Base-by-base conservation (phyloP, 225 moss, liverwort and hornwort species). In the Sphagnum contortum region DNA sequence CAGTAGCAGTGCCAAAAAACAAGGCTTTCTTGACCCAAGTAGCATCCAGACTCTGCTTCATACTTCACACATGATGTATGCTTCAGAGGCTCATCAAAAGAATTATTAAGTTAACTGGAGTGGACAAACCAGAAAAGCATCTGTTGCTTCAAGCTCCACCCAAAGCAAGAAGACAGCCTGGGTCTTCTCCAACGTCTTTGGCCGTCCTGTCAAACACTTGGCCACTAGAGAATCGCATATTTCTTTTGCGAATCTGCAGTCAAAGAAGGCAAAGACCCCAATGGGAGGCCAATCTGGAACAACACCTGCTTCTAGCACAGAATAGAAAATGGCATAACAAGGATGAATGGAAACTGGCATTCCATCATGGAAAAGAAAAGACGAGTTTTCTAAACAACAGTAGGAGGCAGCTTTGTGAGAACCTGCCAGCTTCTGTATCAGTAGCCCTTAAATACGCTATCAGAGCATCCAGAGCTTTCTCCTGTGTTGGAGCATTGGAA, bases 121-220 rank as follows among this genome's bases (percentile, higher is more conserved):
- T 64, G 55, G 6, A 61, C 76, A 48, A 57, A 86, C 85, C 75
- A 96, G 78, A 72, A 96, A 96, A 48, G 84, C 84, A 45, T 96
- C 95, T 14, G 88, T 75, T 47, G 92, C 88, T 73, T 96, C 95
- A 72, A 96, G 92, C 84, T 96, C 95, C 70, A 96, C 83, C 95
- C 95, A 96, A 29, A 96, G 90, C 59, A 96, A 89, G 59, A 96
- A 82, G 55, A 85, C 88, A 58, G 89, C 81, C 79, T 92, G 95
- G 55, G 95, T 88, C 77, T 92, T 96, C 84, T 96, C 95, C 11
- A 96, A 73, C 12, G 95, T 96, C 78, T 96, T 96, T 4, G 88
- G 75, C 66, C 95, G 80, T 70, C 95, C 95, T 50, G 95, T 96
- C 68, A 96, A 77, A 64, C 95, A 96, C 83, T 96, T 96, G 48